Evolutionary conservation across 768 basidiomycete genomes (phyloP), one percentile per base, ranked within the genome.

Genomic region (Xerocomellus chrysenteron): DNA sequence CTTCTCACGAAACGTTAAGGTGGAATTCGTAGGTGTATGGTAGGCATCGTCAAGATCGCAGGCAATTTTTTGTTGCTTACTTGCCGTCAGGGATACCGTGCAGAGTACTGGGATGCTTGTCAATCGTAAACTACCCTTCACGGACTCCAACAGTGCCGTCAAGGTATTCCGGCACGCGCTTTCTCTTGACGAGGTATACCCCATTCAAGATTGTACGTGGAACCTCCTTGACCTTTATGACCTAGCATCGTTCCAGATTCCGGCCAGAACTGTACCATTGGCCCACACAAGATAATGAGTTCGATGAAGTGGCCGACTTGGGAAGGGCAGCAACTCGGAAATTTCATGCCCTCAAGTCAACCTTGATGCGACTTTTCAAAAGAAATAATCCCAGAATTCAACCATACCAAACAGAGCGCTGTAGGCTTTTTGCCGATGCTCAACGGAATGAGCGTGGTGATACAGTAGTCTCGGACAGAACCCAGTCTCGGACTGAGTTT

Each of bases 21-120:
- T 92, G n/a, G 87, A 91, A 14, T 92, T 92, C 52, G 69, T 94
- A 46, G 91, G 91, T 1, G 84, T 90, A 46, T 92, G 89, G 89
- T 88, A 61, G 26, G 80, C 32, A 10, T 41, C 35, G 1, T 40
- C 47, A 32, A 49, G 28, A 37, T 37, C 4, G 4, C 41, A 24
- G 17, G 16, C 9, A n/a, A 17, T 14, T 47, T 12, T 42, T 21
- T 33, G 41, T 56, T 32, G 4, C 45, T 60, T 30, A 69, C 32
- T 26, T 40, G 17, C 41, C 19, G 6, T 39, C 52, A 82, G 89
- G 90, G 90, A 93, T 56, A 93, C 90, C 0, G 90, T 93, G 4
- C 76, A 85, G 9, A 87, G 87, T 51, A 89, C 90, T 21, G 91
- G 91, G 0, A 61, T 87, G 1, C 54, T 92, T n/a, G 73, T 77